These are phyloP conservation scores for Puccinia horiana DNA, from an alignment of 1,284 basidiomycete genomes.

Conservation along the genomic window DNA sequence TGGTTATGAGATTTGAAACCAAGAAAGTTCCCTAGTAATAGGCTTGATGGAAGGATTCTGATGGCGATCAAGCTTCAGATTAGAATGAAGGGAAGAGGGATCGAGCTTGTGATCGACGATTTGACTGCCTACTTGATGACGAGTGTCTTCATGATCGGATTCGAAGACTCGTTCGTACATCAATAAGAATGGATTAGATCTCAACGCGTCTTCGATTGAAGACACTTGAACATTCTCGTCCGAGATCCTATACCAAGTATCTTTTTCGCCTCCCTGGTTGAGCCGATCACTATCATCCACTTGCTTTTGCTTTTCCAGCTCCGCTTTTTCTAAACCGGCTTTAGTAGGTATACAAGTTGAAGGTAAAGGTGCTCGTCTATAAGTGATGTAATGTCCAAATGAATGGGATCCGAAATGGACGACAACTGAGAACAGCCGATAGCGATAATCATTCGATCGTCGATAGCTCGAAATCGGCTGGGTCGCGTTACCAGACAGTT, in stretches of 20 bases:
- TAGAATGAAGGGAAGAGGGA: not conserved
- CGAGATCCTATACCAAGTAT: conserved; percentile 77
- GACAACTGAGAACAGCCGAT: conserved; percentile 70
- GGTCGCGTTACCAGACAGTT: conserved; percentile 59
- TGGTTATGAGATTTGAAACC: conserved; percentile 16
- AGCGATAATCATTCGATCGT: not conserved
- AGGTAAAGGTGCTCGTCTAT: conserved; percentile 70
- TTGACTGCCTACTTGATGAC: not conserved
- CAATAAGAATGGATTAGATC: conserved; percentile 78
- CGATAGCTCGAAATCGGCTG: conserved; percentile 51
- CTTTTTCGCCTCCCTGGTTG: conserved; percentile 53
- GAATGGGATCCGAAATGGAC: conserved; percentile 86
- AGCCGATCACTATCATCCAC: not conserved
- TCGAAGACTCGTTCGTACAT: conserved; percentile 72
- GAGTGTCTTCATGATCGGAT: not conserved
- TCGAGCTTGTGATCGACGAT: not conserved
- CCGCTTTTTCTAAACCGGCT: not conserved
- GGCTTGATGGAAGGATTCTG: not conserved
- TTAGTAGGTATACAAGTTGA: not conserved
- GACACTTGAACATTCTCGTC: conserved; percentile 80
- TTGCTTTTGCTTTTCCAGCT: not conserved
- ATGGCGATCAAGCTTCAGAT: no score
- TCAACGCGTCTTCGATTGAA: conserved; percentile 72
- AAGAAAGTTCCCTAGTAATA: conserved; percentile 15
- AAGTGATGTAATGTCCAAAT: conserved; percentile 88